A percentile compares a stretch with the other conserved stretches of the same genome.
Conservation (phyloP, 495 filamentous ascomycete genomes). For the Hypoxylon cercidicola region DNA sequence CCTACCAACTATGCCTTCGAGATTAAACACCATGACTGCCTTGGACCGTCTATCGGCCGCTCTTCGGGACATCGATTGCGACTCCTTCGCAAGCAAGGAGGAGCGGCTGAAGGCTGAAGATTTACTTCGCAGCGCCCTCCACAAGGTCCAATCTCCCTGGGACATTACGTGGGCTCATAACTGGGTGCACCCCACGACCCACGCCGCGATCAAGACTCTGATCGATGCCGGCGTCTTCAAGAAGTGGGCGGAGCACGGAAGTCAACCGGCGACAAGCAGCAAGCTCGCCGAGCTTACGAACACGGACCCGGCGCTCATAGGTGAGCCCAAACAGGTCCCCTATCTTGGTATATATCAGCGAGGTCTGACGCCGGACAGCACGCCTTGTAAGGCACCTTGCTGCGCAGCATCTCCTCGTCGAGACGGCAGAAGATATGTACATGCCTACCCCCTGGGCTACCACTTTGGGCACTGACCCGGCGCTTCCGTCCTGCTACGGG, state of each 20-base stretch:
- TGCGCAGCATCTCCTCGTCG: constrained; percentile 17
- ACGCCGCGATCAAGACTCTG: constrained; percentile 36
- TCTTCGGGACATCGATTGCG: constrained; percentile 3
- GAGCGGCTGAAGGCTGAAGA: constrained; percentile 11
- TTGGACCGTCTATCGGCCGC: constrained; percentile 2
- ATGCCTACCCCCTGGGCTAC: constrained; percentile 21
- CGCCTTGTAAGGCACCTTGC: constrained; percentile 22
- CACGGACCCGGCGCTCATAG: constrained; percentile 31
- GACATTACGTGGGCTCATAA: constrained; percentile 22
- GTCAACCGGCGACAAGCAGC: constrained; percentile 29
- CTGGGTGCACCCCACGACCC: constrained; percentile 14
- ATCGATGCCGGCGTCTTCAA: constrained; percentile 45
- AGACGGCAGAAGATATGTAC: constrained; percentile 21
- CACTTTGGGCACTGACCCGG: constrained; percentile 16
- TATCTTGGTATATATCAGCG: background rate
- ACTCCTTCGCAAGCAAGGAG: constrained; percentile 15
- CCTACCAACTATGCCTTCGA: background rate
- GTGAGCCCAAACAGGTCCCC: constrained; percentile 9
- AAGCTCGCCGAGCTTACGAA: constrained; percentile 37
- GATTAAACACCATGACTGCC: constrained; percentile 1
- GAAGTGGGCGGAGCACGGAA: constrained; percentile 38
- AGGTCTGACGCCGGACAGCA: background rate
- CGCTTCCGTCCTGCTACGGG: constrained; percentile 29
- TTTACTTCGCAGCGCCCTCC: constrained; percentile 7
- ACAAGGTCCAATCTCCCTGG: constrained; percentile 21